Evolutionary conservation across 2,329 filamentous ascomycete genomes (phyloP).

Genomic region (Diaporthe sp.): DNA sequence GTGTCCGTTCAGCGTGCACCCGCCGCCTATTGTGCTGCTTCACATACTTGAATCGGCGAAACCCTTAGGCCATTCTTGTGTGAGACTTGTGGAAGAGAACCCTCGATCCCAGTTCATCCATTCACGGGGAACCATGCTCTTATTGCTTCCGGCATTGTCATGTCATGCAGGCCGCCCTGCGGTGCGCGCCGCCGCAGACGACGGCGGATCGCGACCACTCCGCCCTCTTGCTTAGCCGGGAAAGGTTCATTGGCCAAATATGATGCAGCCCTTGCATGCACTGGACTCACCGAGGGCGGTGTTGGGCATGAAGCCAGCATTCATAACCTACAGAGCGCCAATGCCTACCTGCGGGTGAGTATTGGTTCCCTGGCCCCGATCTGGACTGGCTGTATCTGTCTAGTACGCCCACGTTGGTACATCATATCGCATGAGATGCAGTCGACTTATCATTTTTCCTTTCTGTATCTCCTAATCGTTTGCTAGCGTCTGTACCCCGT

Average conservation of each 20-base stretch:
- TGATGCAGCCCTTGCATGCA: neutral
- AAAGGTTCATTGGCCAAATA: neutral
- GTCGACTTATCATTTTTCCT: neutral
- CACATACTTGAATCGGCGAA: neutral
- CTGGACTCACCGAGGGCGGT: neutral
- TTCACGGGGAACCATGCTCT: neutral
- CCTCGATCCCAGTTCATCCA: neutral
- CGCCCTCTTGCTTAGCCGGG: slow-evolving; percentile 13
- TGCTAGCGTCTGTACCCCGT: neutral
- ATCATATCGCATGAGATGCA: neutral
- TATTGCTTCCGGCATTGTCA: neutral
- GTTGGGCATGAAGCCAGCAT: slow-evolving; percentile 10
- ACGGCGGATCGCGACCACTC: neutral
- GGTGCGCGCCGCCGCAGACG: slow-evolving; percentile 27
- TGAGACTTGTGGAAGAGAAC: neutral
- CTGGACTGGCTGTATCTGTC: neutral
- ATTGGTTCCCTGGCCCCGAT: neutral
- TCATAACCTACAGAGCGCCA: neutral
- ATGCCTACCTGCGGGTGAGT: neutral
- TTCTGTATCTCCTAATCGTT: neutral
- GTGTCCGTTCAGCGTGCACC: slow-evolving; percentile 24
- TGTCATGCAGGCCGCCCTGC: slow-evolving; percentile 21
- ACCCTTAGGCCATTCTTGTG: neutral
- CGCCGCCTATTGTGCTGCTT: neutral
- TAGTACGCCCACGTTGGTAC: neutral